Evolutionary conservation across 805 yeast species (phyloP), one percentile per base, ranked within the genome.

Genomic region (Candida awuae): DNA sequence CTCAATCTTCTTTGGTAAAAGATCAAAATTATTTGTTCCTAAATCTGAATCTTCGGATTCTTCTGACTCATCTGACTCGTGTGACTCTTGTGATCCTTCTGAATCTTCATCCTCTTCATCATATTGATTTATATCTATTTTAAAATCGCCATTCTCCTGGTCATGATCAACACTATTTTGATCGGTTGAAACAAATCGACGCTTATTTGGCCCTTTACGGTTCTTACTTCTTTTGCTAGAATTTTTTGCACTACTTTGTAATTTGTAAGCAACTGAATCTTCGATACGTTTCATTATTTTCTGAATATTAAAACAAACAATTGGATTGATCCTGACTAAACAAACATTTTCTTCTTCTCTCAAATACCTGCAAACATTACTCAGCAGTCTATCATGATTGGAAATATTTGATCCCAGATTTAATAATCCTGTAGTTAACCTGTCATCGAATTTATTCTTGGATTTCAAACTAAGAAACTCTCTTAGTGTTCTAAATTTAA

Each of bases 331-430:
- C 13, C 41, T 36, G 8, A 47, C 44, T 18, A 48, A 35, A 38
- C 47, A 43, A n/a, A 43, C 29, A 9, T 31, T 15, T 10, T 37
- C 42, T 27, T 47, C 48, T 3, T 35, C 44, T 12, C 30, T 39
- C n/a, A 59, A 27, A 32, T 52, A 48, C 7, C 41, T 44, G 18
- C 46, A 46, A 19, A 59, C 50, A 32, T 56, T 55, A 16, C 53
- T 48, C 8, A 63, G 53, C 26, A 62, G 41, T 22, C 65, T 59
- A 18, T 66, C 54, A 37, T 62, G 66, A 21, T 67, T 65, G 2
- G 70, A 55, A 17, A 66, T 58, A 43, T 68, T 69, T 4, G 72
- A 59, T 3, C 73, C 74, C 30, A 70, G 49, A 37, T 54, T 54
- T 8, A 70, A 45, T 35, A 70, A 52, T 9, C 64, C 62, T 6